Base-by-base conservation (phyloP, 495 filamentous ascomycete genomes). In the Aspergillus leporis region DNA sequence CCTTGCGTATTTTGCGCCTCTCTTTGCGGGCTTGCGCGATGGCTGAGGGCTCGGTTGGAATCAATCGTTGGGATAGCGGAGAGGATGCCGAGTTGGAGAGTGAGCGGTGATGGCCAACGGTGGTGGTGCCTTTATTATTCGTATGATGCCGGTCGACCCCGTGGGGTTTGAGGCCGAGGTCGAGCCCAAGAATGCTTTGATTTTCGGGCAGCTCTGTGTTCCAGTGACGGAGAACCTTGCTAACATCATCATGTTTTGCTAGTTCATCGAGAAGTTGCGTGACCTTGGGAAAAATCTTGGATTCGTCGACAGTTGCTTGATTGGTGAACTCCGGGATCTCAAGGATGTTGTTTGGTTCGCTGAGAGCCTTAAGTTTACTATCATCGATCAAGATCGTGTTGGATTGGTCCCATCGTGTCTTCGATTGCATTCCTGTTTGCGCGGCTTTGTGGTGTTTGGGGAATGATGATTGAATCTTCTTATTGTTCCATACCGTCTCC, bases 361-460 rank as follows among this genome's bases (percentile, higher is more conserved):
- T 86, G 51, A 79, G 77, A 2, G 88, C 94, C 76, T 98, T 98
- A 59, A 89, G 74, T 12, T 66, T 67, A 50, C 84, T 87, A 70
- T 98, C 95, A 61, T 98, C 94, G 22, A 98, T 86, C 13, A 98
- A 76, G 31, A 98, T 75, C 0, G 94, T 98, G 69, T 97, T 93
- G n/a, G 74, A 77, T 72, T 96, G 93, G 60, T 81, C 76, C 90
- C 91, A 98, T 28, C 62, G 61, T 0, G 34, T 10, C 19, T 28
- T 41, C 4, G 28, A 10, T 10, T 25, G 18, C n/a, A 19, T n/a
- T 22, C 53, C 53, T 19, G 18, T 19, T 23, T 38, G 46, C 31
- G 36, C 51, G 14, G 18, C 49, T 36, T 52, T 55, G 34, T 23
- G 32, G 21, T 22, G 41, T 31, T 53, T 18, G 13, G 34, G 87